Conservation (phyloP, 805 yeast genomes). For the Myxozyma geophila region DNA sequence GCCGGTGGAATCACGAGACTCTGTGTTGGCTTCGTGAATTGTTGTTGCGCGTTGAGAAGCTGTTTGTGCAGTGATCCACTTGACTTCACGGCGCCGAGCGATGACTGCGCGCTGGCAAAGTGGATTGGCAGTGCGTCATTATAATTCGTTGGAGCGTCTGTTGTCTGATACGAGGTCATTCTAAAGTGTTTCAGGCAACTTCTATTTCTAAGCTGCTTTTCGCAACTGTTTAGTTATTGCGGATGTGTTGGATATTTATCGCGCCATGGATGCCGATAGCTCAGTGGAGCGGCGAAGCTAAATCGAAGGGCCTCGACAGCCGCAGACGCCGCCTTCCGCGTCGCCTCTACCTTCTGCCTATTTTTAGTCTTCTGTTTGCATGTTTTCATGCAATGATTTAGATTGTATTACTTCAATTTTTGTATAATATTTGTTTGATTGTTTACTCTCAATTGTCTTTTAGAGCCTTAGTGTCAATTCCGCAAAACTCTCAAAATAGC, state of each 20-base stretch:
- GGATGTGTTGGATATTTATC: too few species aligned
- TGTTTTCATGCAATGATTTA: too few species aligned
- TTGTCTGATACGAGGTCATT: conserved; percentile 35
- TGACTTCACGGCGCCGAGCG: conserved; percentile 6
- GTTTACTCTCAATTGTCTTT: not conserved
- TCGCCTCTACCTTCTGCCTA: too few species aligned
- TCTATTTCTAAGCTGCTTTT: too few species aligned
- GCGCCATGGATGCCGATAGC: too few species aligned
- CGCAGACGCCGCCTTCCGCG: too few species aligned
- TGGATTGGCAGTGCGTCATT: conserved; percentile 34
- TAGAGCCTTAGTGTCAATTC: not conserved
- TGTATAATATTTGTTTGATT: too few species aligned
- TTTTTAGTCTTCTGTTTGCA: too few species aligned
- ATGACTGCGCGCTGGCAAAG: conserved; percentile 19
- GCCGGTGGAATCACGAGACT: not conserved
- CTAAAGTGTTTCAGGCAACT: not conserved
- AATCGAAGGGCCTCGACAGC: too few species aligned
- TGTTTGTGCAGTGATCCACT: conserved; percentile 17
- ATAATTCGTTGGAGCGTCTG: conserved; percentile 29
- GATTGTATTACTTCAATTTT: too few species aligned
- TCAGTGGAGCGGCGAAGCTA: too few species aligned
- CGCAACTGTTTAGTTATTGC: too few species aligned
- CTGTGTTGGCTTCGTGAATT: conserved; percentile 5
- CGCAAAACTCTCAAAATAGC: not conserved
- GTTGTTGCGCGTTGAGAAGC: not conserved